phyloP scores from a whole-genome alignment of 495 filamentous ascomycete species.

The Alectoria sarmentosa region DNA sequence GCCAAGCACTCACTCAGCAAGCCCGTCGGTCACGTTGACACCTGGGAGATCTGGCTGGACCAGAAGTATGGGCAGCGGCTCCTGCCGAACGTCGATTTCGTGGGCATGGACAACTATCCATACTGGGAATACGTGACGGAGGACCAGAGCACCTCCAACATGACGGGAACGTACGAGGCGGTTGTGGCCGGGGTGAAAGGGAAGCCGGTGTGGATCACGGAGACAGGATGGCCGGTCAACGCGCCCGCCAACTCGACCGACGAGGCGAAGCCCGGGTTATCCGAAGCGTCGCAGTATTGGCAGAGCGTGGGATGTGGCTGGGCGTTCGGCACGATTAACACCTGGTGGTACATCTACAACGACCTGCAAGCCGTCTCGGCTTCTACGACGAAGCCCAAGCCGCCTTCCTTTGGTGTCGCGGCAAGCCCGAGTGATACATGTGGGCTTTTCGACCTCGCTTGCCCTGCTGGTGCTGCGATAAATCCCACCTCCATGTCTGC shows the following conservation, averaged over 20 bases:
- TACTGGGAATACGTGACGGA: constrained; percentile 56
- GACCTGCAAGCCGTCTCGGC: background rate
- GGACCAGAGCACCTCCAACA: constrained; percentile 54
- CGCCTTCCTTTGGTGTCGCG: background rate
- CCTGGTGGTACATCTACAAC: constrained; percentile 47
- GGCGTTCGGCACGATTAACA: constrained; percentile 58
- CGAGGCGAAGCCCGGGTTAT: constrained; percentile 48
- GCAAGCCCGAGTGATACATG: background rate
- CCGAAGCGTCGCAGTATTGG: constrained; percentile 74
- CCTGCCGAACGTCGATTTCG: constrained; percentile 61
- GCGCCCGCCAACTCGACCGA: constrained; percentile 48
- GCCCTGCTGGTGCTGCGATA: background rate
- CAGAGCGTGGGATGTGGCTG: constrained; percentile 61
- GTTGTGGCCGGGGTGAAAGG: constrained; percentile 51
- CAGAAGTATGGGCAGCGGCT: constrained; percentile 56
- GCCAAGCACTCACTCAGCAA: constrained; percentile 43
- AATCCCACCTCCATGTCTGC: background rate
- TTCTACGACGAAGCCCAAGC: background rate
- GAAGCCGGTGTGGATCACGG: constrained; percentile 80
- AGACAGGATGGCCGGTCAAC: constrained; percentile 78
- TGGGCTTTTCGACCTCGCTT: background rate
- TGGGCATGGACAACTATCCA: constrained; percentile 70
- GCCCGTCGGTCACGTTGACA: constrained; percentile 81
- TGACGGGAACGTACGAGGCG: constrained; percentile 35
- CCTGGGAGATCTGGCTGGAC: constrained; percentile 81